Conservation (phyloP, 2,329 filamentous ascomycete genomes). For the Helicocarpus griseus region DNA sequence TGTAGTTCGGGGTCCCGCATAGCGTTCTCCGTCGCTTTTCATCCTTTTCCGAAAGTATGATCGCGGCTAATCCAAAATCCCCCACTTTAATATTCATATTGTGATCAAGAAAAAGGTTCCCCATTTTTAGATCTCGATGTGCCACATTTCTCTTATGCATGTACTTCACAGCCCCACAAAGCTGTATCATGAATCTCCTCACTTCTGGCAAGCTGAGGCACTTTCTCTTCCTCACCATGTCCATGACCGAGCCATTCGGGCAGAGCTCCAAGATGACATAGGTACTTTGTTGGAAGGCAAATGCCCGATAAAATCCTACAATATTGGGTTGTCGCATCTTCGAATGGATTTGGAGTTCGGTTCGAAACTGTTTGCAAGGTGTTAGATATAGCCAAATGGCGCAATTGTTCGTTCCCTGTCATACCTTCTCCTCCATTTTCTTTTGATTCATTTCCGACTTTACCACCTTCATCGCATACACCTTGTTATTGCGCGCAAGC, state of each 20-base stretch:
- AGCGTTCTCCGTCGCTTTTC: conserved; percentile 77
- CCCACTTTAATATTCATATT: conserved; percentile 98
- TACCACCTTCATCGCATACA: conserved; percentile 43
- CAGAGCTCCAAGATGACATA: conserved; percentile 93
- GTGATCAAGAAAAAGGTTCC: conserved; percentile 89
- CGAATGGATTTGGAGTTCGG: conserved; percentile 92
- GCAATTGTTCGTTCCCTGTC: neutral
- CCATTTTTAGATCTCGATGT: conserved; percentile 94
- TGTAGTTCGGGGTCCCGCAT: conserved; percentile 96
- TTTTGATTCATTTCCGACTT: conserved; percentile 41
- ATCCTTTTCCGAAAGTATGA: conserved; percentile 87
- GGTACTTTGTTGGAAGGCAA: conserved; percentile 78
- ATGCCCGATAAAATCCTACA: conserved; percentile 89
- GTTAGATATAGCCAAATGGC: conserved; percentile 6
- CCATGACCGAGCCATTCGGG: conserved; percentile 91
- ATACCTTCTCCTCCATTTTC: conserved; percentile 44
- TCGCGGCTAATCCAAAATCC: conserved; percentile 88
- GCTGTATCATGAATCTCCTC: conserved; percentile 85
- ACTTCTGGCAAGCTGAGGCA: conserved; percentile 90
- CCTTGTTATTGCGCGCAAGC: conserved; percentile 32
- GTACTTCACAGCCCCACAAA: conserved; percentile 95
- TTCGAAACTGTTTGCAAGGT: conserved; percentile 48
- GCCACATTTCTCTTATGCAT: conserved; percentile 94
- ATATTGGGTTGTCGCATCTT: conserved; percentile 96
- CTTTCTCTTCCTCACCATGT: conserved; percentile 89